Conservation (phyloP, 129 eudicot genomes). For the Escallonia herrerae region DNA sequence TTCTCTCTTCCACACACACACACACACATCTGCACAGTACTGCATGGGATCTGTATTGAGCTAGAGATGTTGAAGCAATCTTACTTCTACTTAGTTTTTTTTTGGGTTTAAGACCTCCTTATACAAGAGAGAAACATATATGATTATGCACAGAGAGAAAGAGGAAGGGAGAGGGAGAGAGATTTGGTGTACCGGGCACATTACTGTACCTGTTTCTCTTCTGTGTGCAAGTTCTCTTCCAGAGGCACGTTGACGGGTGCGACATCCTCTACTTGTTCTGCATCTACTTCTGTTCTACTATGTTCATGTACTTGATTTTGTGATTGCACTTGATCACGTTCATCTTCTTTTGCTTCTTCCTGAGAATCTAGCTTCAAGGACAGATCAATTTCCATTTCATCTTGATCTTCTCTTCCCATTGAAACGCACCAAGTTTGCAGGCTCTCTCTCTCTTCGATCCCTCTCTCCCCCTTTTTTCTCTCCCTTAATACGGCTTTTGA, state of each 20-base stretch:
- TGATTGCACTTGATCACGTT: constrained; percentile 3
- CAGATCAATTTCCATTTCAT: constrained; percentile 51
- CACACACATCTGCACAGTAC: too few species aligned
- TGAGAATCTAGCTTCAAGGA: constrained; percentile 53
- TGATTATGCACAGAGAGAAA: neutral
- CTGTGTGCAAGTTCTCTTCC: constrained; percentile 29
- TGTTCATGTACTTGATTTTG: constrained; percentile 1
- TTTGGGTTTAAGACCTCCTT: too few species aligned
- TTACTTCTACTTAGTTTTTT: too few species aligned
- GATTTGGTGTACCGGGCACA: neutral
- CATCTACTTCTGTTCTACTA: constrained; percentile 15
- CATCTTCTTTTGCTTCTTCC: constrained; percentile 27
- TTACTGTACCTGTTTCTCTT: constrained; percentile 11
- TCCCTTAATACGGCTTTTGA: constrained; percentile 36
- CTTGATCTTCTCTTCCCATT: constrained; percentile 27
- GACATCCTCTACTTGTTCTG: constrained; percentile 3
- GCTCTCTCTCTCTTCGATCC: constrained; percentile 8
- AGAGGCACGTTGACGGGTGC: constrained; percentile 9
- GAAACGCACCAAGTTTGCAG: neutral
- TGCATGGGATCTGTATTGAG: too few species aligned
- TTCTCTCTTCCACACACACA: too few species aligned
- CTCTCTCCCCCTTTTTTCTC: constrained; percentile 14
- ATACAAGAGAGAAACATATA: neutral
- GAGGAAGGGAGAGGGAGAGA: neutral
- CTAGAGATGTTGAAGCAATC: too few species aligned